phyloP scores from a whole-genome alignment of 1,284 basidiomycete genomes.

The Ustilago xerochloae region DNA sequence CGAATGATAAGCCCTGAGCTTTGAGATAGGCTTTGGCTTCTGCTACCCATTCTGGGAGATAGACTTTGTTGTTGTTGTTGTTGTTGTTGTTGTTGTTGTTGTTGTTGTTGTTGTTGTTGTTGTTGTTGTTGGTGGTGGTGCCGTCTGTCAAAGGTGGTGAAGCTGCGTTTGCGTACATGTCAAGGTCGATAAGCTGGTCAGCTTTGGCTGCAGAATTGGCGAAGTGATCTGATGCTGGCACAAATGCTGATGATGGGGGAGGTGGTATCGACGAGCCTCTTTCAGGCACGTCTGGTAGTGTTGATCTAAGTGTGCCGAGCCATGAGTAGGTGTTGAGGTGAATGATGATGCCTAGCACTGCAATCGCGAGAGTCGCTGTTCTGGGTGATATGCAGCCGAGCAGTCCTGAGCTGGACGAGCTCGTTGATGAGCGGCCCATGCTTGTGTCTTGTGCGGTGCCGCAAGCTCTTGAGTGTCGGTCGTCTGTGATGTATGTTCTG shows the following conservation, averaged over 20 bases:
- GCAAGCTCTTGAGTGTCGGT: neutral
- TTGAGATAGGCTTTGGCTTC: conserved; percentile 49
- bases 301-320: conserved; percentile 37
- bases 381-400: conserved; percentile 44
- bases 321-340: conserved; percentile 51
- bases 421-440: conserved; percentile 16
- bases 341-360: conserved; percentile 48
- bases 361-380: conserved; percentile 51
- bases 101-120: conserved; percentile 2
- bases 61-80: conserved; percentile 7
- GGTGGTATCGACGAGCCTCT: conserved; percentile 4
- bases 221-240: conserved; percentile 13
- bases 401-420: conserved; percentile 16
- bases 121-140: neutral
- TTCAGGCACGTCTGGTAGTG: conserved; percentile 47
- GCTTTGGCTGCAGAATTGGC: conserved; percentile 24
- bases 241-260: conserved; percentile 12
- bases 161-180: conserved; percentile 5
- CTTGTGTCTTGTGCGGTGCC: neutral
- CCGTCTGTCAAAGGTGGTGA: no score
- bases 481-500: neutral
- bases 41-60: conserved; percentile 36
- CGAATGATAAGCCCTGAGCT: conserved; percentile 31
- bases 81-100: neutral
- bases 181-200: conserved; percentile 20